Evolutionary conservation across 2,329 filamentous ascomycete genomes (phyloP), one percentile per base, ranked within the genome.

Genomic region (Colletotrichum cordylinicola): DNA sequence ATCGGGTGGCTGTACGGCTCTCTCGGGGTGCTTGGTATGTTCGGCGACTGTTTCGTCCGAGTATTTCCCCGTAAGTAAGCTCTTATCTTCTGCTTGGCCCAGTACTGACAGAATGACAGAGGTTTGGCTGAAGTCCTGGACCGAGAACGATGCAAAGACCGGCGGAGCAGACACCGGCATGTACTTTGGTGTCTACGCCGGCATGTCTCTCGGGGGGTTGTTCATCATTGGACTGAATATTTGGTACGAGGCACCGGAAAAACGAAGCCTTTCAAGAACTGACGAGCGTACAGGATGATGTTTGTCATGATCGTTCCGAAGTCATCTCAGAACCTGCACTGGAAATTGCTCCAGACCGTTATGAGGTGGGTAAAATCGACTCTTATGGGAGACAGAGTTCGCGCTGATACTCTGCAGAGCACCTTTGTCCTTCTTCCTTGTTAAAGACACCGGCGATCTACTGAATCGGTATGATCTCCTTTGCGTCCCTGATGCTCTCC

Each of bases 131-230:
- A 78, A 74, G 16, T 64, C 67, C 35, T 78, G 77, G 78, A 74
- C 75, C 9, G 77, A 78, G 18, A 74, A 78, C 3, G 67, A 75
- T 64, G 18, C 70, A 2, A 79, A 79, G 70, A 77, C 79, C 0
- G 72, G 62, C 0, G 55, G 60, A 6, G 61, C 72, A 16, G 62
- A 75, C 21, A 79, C 78, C 24, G 74, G 70, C n/a, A 82, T 79
- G 56, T 84, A 83, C 55, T 78, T 82, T 24, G 82, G 82, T 3
- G 55, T 83, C 1, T 76, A 58, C 24, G 48, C 65, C 0, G 60
- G 56, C 2, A 73, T 74, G 12, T 6, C 71, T 81, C 0, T 61
- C 8, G 13, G 71, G 3, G 68, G 68, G 2, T 56, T 75, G 8
- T 12, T 67, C 4, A n/a, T 61, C 16, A 67, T 67, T 16, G 72